Percentiles rank a stretch among this genome's conserved stretches.
These are phyloP conservation scores for Diospyros lotus DNA, from an alignment of 148 eudicot genomes.

Conservation along the genomic window DNA sequence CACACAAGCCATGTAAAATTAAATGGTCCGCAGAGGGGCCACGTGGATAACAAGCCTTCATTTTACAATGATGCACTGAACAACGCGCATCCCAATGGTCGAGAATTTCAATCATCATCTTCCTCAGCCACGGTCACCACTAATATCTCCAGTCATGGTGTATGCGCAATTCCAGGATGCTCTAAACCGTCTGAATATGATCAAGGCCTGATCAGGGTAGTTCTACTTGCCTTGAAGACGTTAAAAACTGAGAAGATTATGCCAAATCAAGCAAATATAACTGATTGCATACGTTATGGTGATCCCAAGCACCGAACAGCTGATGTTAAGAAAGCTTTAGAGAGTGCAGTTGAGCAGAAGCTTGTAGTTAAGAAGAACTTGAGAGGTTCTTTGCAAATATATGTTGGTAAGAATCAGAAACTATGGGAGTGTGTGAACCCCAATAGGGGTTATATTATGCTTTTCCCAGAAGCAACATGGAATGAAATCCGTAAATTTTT, in stretches of 20 bases:
- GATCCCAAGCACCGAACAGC: conserved; percentile 52
- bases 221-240: conserved; percentile 72
- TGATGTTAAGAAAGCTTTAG: conserved; percentile 71
- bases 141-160: conserved; percentile 25
- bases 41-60: conserved; percentile 23
- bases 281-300: conserved; percentile 72
- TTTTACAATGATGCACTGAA: conserved; percentile 26
- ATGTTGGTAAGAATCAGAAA: conserved; percentile 64
- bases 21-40: conserved; percentile 39
- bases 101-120: conserved; percentile 26
- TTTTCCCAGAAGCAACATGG: conserved; percentile 59
- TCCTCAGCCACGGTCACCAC: conserved; percentile 27
- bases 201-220: conserved; percentile 70
- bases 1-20: conserved; percentile 26
- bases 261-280: conserved; percentile 75
- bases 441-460: conserved; percentile 47
- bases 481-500: conserved; percentile 62
- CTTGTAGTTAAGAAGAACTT: conserved; percentile 47
- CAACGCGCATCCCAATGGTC: conserved; percentile 29
- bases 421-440: conserved; percentile 76
- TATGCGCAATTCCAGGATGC: conserved; percentile 41
- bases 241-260: conserved; percentile 70
- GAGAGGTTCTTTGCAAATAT: conserved; percentile 55
- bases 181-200: conserved; percentile 62
- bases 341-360: conserved; percentile 67